Evolutionary conservation across 2,329 filamentous ascomycete species (phyloP).

Genomic region (Cryphonectria japonica): DNA sequence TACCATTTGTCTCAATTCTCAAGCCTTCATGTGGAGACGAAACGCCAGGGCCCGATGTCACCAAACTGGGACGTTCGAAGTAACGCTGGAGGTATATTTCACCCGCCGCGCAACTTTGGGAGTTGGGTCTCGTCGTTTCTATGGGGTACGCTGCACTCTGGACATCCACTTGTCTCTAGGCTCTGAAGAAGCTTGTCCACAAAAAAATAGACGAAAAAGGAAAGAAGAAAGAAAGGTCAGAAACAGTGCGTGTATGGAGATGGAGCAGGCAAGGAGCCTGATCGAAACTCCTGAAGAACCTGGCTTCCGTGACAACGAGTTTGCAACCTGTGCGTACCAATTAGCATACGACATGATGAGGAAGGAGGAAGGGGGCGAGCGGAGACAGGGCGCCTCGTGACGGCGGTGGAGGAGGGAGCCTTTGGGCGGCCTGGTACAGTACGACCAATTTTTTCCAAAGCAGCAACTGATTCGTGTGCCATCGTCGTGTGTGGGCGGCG

Average conservation of each 20-base stretch:
- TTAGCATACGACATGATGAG: conserved; percentile 9
- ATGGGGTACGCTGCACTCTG: neutral
- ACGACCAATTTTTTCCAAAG: conserved; percentile 10
- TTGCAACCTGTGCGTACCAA: conserved; percentile 3
- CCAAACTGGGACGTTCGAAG: neutral
- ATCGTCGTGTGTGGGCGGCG: conserved; percentile 5
- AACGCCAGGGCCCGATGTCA: conserved; percentile 5
- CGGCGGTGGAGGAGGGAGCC: conserved; percentile 4
- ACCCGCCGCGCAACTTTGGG: neutral
- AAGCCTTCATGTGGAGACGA: conserved; percentile 5
- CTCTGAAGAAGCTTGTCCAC: neutral
- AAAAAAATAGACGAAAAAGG: neutral
- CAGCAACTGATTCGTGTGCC: conserved; percentile 26
- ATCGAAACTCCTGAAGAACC: conserved; percentile 17
- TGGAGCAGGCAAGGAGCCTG: neutral
- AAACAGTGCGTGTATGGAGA: neutral
- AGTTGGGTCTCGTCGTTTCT: neutral
- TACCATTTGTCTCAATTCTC: conserved; percentile 1
- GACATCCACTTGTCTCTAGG: neutral
- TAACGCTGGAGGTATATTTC: neutral
- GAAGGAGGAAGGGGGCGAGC: neutral
- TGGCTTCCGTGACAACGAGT: conserved; percentile 17
- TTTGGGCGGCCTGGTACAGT: conserved; percentile 2
- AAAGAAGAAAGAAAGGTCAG: neutral
- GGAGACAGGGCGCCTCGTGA: conserved; percentile 10